Evolutionary conservation across 306 rosid genomes (phyloP).

Genomic region (Biancaea sappan): DNA sequence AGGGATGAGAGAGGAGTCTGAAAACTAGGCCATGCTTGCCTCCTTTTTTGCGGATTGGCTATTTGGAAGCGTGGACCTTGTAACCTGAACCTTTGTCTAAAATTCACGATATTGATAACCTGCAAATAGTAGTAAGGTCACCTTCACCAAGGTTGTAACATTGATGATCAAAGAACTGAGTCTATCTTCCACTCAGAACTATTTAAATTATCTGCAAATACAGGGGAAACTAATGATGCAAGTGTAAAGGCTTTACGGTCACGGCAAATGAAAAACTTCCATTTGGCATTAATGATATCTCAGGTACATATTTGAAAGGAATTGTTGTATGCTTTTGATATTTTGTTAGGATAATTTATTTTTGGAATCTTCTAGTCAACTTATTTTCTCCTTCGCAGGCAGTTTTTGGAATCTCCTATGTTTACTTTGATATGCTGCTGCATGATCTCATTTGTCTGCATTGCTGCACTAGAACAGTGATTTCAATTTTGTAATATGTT

Average conservation of each 20-base stretch:
- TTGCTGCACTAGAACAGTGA: conserved; percentile 26
- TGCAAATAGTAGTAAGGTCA: not conserved
- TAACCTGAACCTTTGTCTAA: conserved; percentile 18
- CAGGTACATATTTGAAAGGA: conserved; percentile 53
- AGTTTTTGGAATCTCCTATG: too few species aligned
- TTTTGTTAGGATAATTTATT: conserved; percentile 16
- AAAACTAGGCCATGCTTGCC: not conserved
- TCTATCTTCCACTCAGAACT: conserved; percentile 21
- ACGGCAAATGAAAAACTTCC: conserved; percentile 94
- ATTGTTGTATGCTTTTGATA: conserved; percentile 4
- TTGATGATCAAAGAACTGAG: conserved; percentile 8
- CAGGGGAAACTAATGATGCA: conserved; percentile 82
- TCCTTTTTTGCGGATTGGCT: not conserved
- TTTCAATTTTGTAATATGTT: conserved; percentile 30
- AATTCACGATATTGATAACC: not conserved
- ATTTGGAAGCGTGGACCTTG: conserved; percentile 9
- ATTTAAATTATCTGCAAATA: conserved; percentile 18
- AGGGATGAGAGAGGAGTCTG: not conserved
- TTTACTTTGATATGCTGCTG: not conserved
- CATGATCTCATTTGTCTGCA: conserved; percentile 27
- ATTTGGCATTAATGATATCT: conserved; percentile 84
- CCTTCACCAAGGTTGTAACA: conserved; percentile 12
- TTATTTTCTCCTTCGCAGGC: too few species aligned
- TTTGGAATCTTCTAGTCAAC: conserved; percentile 2
- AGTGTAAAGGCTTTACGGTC: conserved; percentile 65